Conservation (phyloP, 352 stramenopile species). For the Phytophthora tentaculata region DNA sequence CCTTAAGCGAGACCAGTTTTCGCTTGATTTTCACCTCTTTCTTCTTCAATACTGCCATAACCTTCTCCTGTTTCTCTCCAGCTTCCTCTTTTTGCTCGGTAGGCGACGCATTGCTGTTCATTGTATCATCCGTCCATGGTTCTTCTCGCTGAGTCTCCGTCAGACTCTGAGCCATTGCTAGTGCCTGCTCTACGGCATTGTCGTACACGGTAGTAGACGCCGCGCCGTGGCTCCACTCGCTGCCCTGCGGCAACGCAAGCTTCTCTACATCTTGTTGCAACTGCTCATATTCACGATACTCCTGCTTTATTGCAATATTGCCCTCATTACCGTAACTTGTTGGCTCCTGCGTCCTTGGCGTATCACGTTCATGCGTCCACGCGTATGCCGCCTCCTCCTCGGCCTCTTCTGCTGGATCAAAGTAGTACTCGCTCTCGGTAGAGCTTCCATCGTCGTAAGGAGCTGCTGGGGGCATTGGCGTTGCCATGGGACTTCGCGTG, state of each 20-base stretch:
- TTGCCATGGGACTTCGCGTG: background rate
- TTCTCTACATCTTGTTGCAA: background rate
- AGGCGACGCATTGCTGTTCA: conserved; percentile 14
- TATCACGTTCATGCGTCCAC: background rate
- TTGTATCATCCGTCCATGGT: conserved; percentile 18
- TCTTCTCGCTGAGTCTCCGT: conserved; percentile 10
- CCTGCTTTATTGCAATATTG: conserved; percentile 9
- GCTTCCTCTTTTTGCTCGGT: conserved; percentile 2
- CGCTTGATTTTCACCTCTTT: conserved; percentile 5
- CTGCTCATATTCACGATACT: background rate
- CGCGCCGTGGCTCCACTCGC: conserved; percentile 35
- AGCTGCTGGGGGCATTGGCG: background rate
- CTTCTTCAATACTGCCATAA: no score
- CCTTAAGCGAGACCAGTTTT: conserved; percentile 13
- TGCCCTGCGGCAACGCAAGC: conserved; percentile 21
- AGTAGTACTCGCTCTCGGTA: conserved; percentile 42
- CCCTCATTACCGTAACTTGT: background rate
- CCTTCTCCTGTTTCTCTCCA: no score
- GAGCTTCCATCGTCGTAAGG: conserved; percentile 40
- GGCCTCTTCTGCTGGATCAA: conserved; percentile 15
- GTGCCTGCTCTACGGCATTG: conserved; percentile 12
- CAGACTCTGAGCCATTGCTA: conserved; percentile 18
- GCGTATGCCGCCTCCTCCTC: background rate
- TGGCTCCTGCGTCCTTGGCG: background rate
- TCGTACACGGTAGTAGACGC: background rate